Evolutionary conservation across 768 basidiomycete genomes (phyloP), one percentile per base, ranked within the genome.

Genomic region (Trametes coccinea): DNA sequence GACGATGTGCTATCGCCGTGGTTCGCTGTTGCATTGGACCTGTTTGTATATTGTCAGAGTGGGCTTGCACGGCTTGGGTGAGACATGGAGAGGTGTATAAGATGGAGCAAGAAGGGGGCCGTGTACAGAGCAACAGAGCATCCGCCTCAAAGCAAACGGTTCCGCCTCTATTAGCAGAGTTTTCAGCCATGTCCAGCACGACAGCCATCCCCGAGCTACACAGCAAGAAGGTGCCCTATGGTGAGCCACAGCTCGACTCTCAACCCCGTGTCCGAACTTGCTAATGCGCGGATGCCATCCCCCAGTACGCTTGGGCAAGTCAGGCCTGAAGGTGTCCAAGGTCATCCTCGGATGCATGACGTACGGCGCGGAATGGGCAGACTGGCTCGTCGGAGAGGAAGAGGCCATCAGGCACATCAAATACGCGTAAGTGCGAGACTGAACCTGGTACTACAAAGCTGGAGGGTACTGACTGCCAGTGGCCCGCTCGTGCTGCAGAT

Each of bases 281-380:
- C 13, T 8, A 11, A 30, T 31, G 30, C 31, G 11, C 11, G 17
- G 14, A 30, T 5, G 30, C 31, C 48, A 10, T 46, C 7, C 8
- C 30, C 3, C 50, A 76, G 76, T 75, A 16, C 76, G 76, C 39
- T 70, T 77, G 5, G 80, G 87, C 74, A 66, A 74, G 37, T 77
- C 76, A 5, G 81, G 77, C 16, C 65, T 78, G 33, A 76, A 77
- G 60, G 74, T 78, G 39, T 76, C 75, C 16, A 71, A 69, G 55
- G 72, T 78, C 53, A 76, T 78, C 55, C 65, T 78, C 13, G 75
- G 75, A 14, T 66, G 60, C 53, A 72, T 72, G 70, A 62, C 58
- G 10, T 71, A 72, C 37, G 72, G 72, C 6, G 51, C 69, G 4
- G 69, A 54, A 5, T 75, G 76, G 70, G 64, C 73, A 37, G 66